Evolutionary conservation across 768 basidiomycete species (phyloP), one percentile per base, ranked within the genome.

Genomic region (Tulasnella calospora): DNA sequence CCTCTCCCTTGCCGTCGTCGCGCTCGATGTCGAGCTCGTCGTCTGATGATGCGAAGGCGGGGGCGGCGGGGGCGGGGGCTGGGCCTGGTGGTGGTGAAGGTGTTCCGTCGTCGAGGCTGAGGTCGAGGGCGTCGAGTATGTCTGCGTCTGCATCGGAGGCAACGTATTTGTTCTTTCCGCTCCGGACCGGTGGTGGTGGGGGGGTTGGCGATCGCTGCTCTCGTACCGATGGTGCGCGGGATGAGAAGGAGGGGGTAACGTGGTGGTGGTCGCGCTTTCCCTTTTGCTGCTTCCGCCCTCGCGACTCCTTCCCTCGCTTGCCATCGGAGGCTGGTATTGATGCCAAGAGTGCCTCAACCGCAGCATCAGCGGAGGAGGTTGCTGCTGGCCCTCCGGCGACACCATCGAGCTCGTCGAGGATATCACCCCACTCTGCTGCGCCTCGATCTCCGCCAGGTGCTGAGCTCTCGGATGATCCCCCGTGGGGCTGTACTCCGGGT

Each of bases 291-390:
- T 46, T n/a, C 38, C 36, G 27, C 71, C 36, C 36, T 38, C 44
- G 3, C 71, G 47, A 23, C 47, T 38, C 35, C 36, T 38, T 23
- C 36, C 38, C 21, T 40, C 36, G 71, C 21, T 38, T 44, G 41
- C 41, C 38, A 36, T 72, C 38, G 71, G 71, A 46, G 71, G 71
- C 27, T 67, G 71, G 44, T 46, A 46, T 33, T 72, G 71, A 72
- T 72, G 71, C 71, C 71, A 72, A 30, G 71, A 72, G 44, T 72
- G 71, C 71, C 44, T 72, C 71, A 72, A 72, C 44, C 36, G 36
- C 71, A 72, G 21, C 44, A 36, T 72, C 71, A 40, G 6, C 36
- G 71, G 44, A 38, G 36, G 71, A 21, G 36, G 38, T n/a, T 38
- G 71, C 12, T 33, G 71, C 12, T 33, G 38, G 3, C 71, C 38